Evolutionary conservation across 2,329 filamentous ascomycete species (phyloP), one percentile per base, ranked within the genome.

Genomic region (Mycosphaerella sp.): DNA sequence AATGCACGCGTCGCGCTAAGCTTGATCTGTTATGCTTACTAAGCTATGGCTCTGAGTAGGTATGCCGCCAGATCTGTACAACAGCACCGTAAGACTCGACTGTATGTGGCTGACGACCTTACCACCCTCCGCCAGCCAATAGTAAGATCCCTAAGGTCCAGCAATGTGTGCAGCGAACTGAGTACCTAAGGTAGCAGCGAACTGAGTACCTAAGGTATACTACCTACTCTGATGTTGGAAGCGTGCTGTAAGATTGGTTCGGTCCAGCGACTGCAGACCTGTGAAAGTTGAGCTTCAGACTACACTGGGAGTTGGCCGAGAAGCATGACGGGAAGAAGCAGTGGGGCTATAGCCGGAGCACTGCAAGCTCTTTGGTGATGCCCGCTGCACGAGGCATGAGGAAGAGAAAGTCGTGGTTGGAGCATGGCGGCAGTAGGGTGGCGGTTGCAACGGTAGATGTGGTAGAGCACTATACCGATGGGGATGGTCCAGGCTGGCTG

Each of bases 291-390:
- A 87, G 83, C 36, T 91, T 86, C 63, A 75, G 76, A 4, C 75
- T 89, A 46, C 87, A 91, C 67, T 73, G 74, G 55, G 70, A 77
- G 39, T 75, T 90, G 10, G 84, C 86, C 0, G 74, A 77, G 27
- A 64, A 77, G 44, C 65, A 86, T 54, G 71, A 75, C 51, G 86
- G 86, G 0, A 65, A 68, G 1, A 67, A 74, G 57, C 77, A 71
- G 60, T 84, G 81, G 80, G 80, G 79, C 1, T 84, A 80, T 58
- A 73, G 72, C 57, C 66, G 69, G 13, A 85, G 81, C 46, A 82
- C 78, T 0, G 79, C 80, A 1, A 68, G 71, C 10, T 73, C 70
- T 1, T 67, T 87, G 40, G 82, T 76, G 75, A 56, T 71, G 75
- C 49, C 57, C 21, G 39, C 36, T 21, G n/a, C 27, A 25, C 34